Conservation (phyloP, 495 filamentous ascomycete species). For the Hypoxylon fuscum region DNA sequence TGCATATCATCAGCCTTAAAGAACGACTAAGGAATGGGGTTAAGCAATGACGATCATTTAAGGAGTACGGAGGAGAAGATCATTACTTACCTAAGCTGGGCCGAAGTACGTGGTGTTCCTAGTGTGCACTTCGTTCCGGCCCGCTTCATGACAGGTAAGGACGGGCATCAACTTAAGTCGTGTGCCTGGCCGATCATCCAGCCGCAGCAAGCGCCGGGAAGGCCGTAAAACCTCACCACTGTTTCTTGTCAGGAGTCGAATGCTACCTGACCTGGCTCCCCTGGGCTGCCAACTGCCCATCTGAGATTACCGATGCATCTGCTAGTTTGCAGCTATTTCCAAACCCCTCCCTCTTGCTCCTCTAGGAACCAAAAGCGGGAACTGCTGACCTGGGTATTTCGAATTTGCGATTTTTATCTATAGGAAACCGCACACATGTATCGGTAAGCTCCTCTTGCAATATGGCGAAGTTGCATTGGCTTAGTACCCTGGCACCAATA, state of each 20-base stretch:
- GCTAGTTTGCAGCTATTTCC: slow-evolving; percentile 9
- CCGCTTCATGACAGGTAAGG: slow-evolving; percentile 23
- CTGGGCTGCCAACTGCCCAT: slow-evolving; percentile 23
- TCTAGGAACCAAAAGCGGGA: slow-evolving; percentile 4
- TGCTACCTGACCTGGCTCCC: slow-evolving; percentile 8
- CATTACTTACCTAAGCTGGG: slow-evolving; percentile 8
- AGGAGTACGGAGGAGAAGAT: slow-evolving; percentile 18
- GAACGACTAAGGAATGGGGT: background rate
- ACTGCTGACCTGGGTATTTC: background rate
- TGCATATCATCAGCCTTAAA: slow-evolving; percentile 32
- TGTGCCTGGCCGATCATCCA: background rate
- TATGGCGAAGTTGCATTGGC: slow-evolving; percentile 11
- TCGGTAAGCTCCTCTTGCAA: background rate
- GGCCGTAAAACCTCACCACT: slow-evolving; percentile 9
- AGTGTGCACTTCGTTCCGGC: slow-evolving; percentile 31
- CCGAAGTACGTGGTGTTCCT: background rate
- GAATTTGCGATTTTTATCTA: slow-evolving; percentile 5
- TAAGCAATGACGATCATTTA: slow-evolving; percentile 1
- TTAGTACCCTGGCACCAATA: slow-evolving; percentile 1
- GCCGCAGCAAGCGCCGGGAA: slow-evolving; percentile 26
- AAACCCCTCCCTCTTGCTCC: slow-evolving; percentile 1
- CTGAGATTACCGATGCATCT: slow-evolving; percentile 30
- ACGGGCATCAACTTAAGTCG: slow-evolving; percentile 5
- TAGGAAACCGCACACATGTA: background rate
- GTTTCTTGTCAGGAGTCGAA: slow-evolving; percentile 11